Base-by-base conservation (phyloP, 164 flowering plant genomes). In the Stephania yunnanensis region DNA sequence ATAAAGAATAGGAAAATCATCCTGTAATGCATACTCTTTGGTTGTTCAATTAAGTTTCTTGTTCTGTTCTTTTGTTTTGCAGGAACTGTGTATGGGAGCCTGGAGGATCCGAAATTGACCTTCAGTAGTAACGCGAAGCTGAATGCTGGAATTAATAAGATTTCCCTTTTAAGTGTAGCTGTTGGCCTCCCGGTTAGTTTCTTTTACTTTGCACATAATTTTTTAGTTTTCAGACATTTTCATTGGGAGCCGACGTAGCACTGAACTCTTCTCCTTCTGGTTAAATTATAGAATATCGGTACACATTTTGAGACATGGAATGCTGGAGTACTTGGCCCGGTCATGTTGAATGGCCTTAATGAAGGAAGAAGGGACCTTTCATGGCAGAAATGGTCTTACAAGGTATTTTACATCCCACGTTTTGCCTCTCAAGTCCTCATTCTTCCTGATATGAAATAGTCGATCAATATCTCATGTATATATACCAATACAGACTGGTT, bases 301-400 rank as follows among this genome's bases (percentile, higher is more conserved):
- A 74, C 82, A 25, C 97, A 91, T 78, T 94, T 86, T 78, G 99
- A 96, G 87, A 84, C 88, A 58, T 90, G 97, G 94, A 94, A 96
- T 84, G 89, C 93, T 75, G 99, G 99, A 46, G 93, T 96, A 78
- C 89, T 94, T 76, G 99, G 98, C 20, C 98, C 98, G 6, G 92
- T 94, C 50, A 83, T 89, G 46, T 80, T 96, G 79, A 82, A 77
- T 63, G 97, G 97, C 75, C 91, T 95, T 45, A 88, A 91, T 70
- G 91, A 90, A 65, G 97, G 98, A 25, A 86, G 85, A 75, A 83
- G 91, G 79, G 97, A 92, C 81, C 78, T 94, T 81, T 82, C 98
- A 13, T 81, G 83, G 80, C 87, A 86, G 82, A 88, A 87, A 77
- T 94, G 98, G 99, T 82, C 92, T 72, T 91, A 92, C 89, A 91